Evolutionary conservation across 495 filamentous ascomycete species (phyloP).

Genomic region (Clavariopsis aquatica): DNA sequence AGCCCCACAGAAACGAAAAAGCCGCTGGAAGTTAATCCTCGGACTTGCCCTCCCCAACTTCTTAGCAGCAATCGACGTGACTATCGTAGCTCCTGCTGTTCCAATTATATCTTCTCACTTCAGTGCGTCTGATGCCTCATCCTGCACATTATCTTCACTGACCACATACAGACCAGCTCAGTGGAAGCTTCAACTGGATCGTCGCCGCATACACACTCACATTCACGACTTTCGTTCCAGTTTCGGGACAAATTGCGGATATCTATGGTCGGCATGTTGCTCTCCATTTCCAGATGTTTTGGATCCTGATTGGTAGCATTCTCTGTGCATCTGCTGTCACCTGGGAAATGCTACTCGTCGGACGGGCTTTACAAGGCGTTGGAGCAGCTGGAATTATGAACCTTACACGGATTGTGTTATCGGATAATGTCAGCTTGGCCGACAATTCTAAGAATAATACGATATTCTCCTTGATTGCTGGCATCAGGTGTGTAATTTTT

Average conservation of each 20-base stretch:
- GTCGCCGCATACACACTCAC: slow-evolving; percentile 63
- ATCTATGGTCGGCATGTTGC: slow-evolving; percentile 57
- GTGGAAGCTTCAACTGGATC: slow-evolving; percentile 62
- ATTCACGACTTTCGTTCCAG: slow-evolving; percentile 63
- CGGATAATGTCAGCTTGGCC: slow-evolving; percentile 57
- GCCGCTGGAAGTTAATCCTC: slow-evolving; percentile 57
- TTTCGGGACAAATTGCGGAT: slow-evolving; percentile 61
- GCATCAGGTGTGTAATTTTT: slow-evolving; percentile 48
- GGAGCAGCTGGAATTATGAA: slow-evolving; percentile 57
- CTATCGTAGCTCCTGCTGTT: slow-evolving; percentile 61
- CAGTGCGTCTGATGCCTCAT: slow-evolving; percentile 43
- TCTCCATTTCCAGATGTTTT: slow-evolving; percentile 51
- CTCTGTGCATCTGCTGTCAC: slow-evolving; percentile 56
- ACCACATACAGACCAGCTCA: slow-evolving; percentile 50
- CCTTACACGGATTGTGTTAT: slow-evolving; percentile 56
- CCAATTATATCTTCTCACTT: slow-evolving; percentile 63
- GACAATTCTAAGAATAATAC: slow-evolving; percentile 62
- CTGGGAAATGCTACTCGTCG: slow-evolving; percentile 59
- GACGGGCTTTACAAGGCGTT: slow-evolving; percentile 59
- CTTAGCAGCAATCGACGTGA: slow-evolving; percentile 54
- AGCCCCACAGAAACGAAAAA: slow-evolving; percentile 31
- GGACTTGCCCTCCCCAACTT: slow-evolving; percentile 54
- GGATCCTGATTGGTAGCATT: slow-evolving; percentile 55
- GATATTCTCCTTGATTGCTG: slow-evolving; percentile 54
- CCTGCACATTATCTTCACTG: slow-evolving; percentile 8